Evolutionary conservation across 768 basidiomycete genomes (phyloP), one percentile per base, ranked within the genome.

Genomic region (Boletales sp.): DNA sequence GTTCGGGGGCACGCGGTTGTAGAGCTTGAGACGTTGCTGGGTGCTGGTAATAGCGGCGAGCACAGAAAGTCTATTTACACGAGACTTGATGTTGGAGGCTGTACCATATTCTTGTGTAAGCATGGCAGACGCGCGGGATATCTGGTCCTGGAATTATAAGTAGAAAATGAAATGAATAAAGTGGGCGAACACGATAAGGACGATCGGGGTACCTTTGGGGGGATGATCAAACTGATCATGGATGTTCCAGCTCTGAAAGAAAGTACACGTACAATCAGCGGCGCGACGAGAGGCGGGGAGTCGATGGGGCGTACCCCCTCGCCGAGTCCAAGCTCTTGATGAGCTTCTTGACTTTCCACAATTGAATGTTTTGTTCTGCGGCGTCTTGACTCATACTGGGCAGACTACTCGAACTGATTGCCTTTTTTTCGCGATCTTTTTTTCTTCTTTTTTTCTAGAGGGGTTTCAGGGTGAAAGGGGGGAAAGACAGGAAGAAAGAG

Each of bases 61-160:
- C 21, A 99, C 97, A 37, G 97, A 99, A 17, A 97, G 84, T 61
- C 97, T 85, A 76, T 95, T 97, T 68, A 94, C 94, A 51, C 97
- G 91, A 55, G 94, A 97, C 70, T 99, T 99, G 79, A 99, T 98
- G 76, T 99, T 98, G 54, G 94, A 97, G n/a, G 97, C 97, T 8
- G 94, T 97, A 47, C 94, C 94, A 62, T 93, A 95, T 71, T 97
- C 97, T 68, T 95, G 94, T 47, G 95, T 97, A 67, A 99, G 82
- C 95, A 99, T 97, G 51, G 85, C 87, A 41, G 86, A 87, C 57
- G 88, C 86, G 53, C 93, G 86, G 34, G 94, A 94, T 68, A 99
- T 90, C 82, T 98, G 95, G 72, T 89, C 86, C 86, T 90, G 40
- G 21, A 18, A 52, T 36, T 14, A 39, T 40, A n/a, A n/a, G 29